Evolutionary conservation across 345 rosid genomes (phyloP).

Genomic region (Bruguiera parviflora): DNA sequence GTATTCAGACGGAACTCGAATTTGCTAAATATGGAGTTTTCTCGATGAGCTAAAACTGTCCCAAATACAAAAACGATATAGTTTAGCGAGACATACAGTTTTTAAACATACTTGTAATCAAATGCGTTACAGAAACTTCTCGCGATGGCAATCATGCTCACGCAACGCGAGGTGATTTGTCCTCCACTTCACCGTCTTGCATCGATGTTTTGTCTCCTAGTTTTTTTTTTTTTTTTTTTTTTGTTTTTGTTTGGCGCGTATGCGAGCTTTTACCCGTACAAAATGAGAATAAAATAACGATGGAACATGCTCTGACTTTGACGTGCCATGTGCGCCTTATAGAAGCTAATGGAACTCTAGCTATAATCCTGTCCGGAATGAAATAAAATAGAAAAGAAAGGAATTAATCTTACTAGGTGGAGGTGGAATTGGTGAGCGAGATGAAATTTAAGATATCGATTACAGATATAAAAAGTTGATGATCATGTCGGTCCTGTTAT

Average conservation of each 20-base stretch:
- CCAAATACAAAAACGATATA: too few species aligned
- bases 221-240: conserved; percentile 13
- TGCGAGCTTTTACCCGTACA: conserved; percentile 13
- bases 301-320: conserved; percentile 41
- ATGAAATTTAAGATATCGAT: too few species aligned
- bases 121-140: neutral
- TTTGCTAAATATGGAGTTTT: too few species aligned
- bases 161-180: conserved; percentile 64
- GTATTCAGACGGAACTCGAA: too few species aligned
- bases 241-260: conserved; percentile 34
- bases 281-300: neutral
- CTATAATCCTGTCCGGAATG: neutral
- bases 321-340: conserved; percentile 18
- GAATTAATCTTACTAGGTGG: too few species aligned
- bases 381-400: too few species aligned
- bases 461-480: too few species aligned
- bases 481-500: too few species aligned
- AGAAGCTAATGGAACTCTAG: neutral
- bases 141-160: conserved; percentile 22
- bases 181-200: conserved; percentile 16
- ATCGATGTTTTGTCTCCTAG: conserved; percentile 38
- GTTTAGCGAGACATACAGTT: too few species aligned
- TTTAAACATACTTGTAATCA: too few species aligned
- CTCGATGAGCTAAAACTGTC: too few species aligned
- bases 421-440: too few species aligned